A percentile compares a stretch with the other conserved stretches of the same genome.
These are phyloP conservation scores for Zostera marina DNA, from an alignment of 116 monocot genomes.

Conservation along the genomic window DNA sequence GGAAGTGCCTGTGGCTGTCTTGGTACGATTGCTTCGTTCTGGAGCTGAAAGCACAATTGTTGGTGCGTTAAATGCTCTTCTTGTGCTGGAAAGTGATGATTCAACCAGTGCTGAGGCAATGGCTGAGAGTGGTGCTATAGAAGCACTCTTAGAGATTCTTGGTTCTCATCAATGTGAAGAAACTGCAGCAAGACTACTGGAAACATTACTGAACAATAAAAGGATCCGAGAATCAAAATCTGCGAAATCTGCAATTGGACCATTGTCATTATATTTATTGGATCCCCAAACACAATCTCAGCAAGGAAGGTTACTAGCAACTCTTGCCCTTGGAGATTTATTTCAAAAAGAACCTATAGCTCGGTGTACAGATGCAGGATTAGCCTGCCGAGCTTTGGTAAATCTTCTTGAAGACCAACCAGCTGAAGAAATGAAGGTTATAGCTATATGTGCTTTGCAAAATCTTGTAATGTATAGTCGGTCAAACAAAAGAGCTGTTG, in stretches of 20 bases:
- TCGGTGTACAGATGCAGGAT: constrained; percentile 67
- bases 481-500: constrained; percentile 97
- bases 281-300: constrained; percentile 97
- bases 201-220: constrained; percentile 76
- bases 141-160: constrained; percentile 72
- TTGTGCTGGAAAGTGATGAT: constrained; percentile 91
- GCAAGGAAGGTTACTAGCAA: constrained; percentile 78
- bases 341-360: constrained; percentile 92
- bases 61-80: constrained; percentile 88
- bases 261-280: constrained; percentile 78
- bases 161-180: constrained; percentile 82
- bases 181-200: constrained; percentile 76
- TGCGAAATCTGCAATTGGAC: constrained; percentile 74
- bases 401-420: constrained; percentile 98
- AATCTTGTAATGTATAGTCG: constrained; percentile 89
- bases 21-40: constrained; percentile 80
- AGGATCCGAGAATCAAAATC: constrained; percentile 86
- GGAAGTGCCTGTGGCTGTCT: constrained; percentile 90
- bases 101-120: constrained; percentile 95
- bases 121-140: constrained; percentile 91
- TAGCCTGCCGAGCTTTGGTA: constrained; percentile 84
- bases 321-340: constrained; percentile 88
- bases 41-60: constrained; percentile 73
- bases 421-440: constrained; percentile 96
- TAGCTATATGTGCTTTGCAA: constrained; percentile 90